phyloP scores from a whole-genome alignment of 805 yeast genomes.

The Metschnikowia vanudenii region DNA sequence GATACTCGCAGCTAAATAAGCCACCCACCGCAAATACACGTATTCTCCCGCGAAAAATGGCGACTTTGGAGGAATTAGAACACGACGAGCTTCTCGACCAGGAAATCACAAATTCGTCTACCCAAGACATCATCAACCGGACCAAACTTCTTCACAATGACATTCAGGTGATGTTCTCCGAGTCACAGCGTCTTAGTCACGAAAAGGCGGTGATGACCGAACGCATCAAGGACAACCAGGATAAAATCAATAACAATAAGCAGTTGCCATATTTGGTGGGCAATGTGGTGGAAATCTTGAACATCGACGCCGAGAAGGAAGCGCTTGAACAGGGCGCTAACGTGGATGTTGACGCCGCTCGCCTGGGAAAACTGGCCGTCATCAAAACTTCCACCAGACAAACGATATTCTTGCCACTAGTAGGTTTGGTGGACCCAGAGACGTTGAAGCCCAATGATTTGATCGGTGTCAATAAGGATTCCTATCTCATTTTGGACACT shows the following conservation, averaged over 20 bases:
- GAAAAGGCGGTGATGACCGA: conserved; percentile 92
- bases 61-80: conserved; percentile 83
- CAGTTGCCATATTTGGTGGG: conserved; percentile 96
- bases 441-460: conserved; percentile 95
- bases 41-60: conserved; percentile 43
- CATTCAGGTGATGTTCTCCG: conserved; percentile 91
- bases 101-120: conserved; percentile 75
- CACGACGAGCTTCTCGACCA: conserved; percentile 68
- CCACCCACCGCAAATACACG: too few species aligned
- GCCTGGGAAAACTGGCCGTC: conserved; percentile 96
- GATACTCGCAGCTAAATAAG: too few species aligned
- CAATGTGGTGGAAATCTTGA: conserved; percentile 90
- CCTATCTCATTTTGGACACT: conserved; percentile 88
- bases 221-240: conserved; percentile 92
- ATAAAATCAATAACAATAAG: conserved; percentile 91
- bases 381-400: conserved; percentile 97
- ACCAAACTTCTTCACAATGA: conserved; percentile 89
- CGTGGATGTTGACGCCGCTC: conserved; percentile 85
- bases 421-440: conserved; percentile 91
- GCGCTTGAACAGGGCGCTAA: conserved; percentile 92
- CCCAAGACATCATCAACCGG: conserved; percentile 81
- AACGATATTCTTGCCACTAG: conserved; percentile 92
- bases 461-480: conserved; percentile 97
- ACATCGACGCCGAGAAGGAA: conserved; percentile 79
- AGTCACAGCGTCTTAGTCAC: conserved; percentile 83